These are phyloP conservation scores for Arthroderma sp. DNA, from an alignment of 2,329 filamentous ascomycete genomes.

Conservation along the genomic window DNA sequence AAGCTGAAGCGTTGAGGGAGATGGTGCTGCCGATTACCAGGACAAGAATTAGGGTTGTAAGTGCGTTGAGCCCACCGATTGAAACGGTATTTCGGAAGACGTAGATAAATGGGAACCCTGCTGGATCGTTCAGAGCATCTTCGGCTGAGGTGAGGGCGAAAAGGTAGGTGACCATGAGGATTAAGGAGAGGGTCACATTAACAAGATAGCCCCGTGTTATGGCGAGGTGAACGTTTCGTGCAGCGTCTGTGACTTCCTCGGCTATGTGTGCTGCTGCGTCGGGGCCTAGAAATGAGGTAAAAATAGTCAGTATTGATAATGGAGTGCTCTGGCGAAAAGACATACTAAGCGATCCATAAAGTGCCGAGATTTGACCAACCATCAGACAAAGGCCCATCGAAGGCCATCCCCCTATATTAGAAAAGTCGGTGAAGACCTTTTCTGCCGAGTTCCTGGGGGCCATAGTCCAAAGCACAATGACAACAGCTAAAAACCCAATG, in stretches of 20 bases:
- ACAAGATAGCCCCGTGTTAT: conserved; percentile 24
- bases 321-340: conserved; percentile 3
- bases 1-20: conserved; percentile 33
- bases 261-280: conserved; percentile 19
- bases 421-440: conserved; percentile 17
- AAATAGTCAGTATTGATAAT: conserved; percentile 12
- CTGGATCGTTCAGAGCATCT: conserved; percentile 19
- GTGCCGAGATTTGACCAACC: conserved; percentile 29
- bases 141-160: conserved; percentile 25
- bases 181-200: conserved; percentile 25
- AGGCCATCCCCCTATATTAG: conserved; percentile 17
- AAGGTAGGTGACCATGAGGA: conserved; percentile 23
- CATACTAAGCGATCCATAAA: conserved; percentile 26
- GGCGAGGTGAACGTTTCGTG: conserved; percentile 22
- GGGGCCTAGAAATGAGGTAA: conserved; percentile 5
- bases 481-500: conserved; percentile 20
- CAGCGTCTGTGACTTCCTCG: conserved; percentile 28
- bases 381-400: conserved; percentile 24
- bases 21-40: conserved; percentile 19
- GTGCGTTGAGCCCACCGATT: conserved; percentile 21
- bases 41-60: conserved; percentile 22
- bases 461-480: conserved; percentile 20
- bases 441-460: conserved; percentile 15
- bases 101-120: conserved; percentile 26
- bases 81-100: conserved; percentile 37